Conservation (phyloP, 2,329 filamentous ascomycete species). For the Cercospora sesami region DNA sequence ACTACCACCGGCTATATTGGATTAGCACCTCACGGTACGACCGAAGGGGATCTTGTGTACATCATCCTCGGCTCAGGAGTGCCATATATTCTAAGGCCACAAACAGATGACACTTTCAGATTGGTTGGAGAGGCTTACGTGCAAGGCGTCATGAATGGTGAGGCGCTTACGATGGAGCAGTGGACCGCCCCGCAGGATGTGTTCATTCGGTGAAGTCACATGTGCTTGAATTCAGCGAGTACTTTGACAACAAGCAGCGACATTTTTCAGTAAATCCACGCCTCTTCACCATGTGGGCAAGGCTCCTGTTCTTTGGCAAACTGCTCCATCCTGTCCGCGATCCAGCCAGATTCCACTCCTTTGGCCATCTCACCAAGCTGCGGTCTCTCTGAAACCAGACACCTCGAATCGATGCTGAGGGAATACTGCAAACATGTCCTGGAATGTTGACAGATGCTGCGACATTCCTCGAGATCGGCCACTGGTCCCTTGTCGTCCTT, state of each 20-base stretch:
- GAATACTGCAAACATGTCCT: conserved; percentile 29
- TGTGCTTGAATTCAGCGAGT: background rate
- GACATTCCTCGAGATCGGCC: conserved; percentile 26
- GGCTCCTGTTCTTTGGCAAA: background rate
- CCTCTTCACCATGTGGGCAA: background rate
- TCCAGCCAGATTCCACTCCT: conserved; percentile 31
- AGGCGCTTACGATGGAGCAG: conserved; percentile 31
- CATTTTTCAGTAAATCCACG: background rate
- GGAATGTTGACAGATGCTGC: conserved; percentile 22
- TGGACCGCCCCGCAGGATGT: conserved; percentile 18
- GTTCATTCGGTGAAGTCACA: conserved; percentile 1
- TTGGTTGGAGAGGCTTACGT: conserved; percentile 39
- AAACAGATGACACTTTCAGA: conserved; percentile 25
- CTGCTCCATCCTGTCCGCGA: conserved; percentile 23
- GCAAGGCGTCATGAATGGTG: conserved; percentile 39
- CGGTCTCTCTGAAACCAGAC: conserved; percentile 21
- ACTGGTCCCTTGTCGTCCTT: conserved; percentile 22
- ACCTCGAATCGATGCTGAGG: conserved; percentile 19
- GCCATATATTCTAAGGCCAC: conserved; percentile 30
- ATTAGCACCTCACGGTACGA: conserved; percentile 32
- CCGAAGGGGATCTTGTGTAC: conserved; percentile 34
- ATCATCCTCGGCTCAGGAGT: conserved; percentile 32
- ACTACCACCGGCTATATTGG: conserved; percentile 34
- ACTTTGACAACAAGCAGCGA: background rate
- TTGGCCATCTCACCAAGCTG: conserved; percentile 25